A percentile compares a stretch with the other conserved stretches of the same genome.
These are phyloP conservation scores for Leptosphaerulina australis DNA, from an alignment of 2,329 filamentous ascomycete genomes.

Conservation along the genomic window DNA sequence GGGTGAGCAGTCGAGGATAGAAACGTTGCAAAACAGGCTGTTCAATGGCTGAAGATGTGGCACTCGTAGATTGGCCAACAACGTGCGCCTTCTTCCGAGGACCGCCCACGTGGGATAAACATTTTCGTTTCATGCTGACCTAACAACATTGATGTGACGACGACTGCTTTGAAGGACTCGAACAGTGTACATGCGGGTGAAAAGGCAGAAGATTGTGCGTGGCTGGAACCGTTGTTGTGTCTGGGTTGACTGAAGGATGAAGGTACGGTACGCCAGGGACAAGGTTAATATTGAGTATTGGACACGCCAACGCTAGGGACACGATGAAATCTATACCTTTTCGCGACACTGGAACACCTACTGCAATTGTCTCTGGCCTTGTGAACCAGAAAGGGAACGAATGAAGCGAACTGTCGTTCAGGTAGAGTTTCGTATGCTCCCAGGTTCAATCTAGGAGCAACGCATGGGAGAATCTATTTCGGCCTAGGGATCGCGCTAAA, in stretches of 20 bases:
- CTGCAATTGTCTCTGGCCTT: not conserved
- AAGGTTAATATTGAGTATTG: not conserved
- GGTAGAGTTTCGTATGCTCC: constrained; percentile 6
- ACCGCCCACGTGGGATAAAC: constrained; percentile 26
- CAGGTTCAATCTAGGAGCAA: constrained; percentile 8
- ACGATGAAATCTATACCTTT: not conserved
- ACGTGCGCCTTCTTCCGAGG: constrained; percentile 32
- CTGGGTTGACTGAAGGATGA: constrained; percentile 9
- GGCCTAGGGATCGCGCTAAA: constrained; percentile 6
- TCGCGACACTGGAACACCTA: not conserved
- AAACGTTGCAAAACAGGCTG: constrained; percentile 72
- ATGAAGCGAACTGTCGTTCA: not conserved
- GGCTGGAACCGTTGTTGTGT: constrained; percentile 9
- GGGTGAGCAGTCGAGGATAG: constrained; percentile 68
- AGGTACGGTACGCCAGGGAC: constrained; percentile 9
- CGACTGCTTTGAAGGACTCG: not conserved
- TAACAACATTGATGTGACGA: constrained; percentile 4
- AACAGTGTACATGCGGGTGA: constrained; percentile 5
- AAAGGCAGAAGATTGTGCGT: constrained; percentile 8
- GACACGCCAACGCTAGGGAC: not conserved
- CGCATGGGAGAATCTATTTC: constrained; percentile 5
- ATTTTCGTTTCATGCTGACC: constrained; percentile 43
- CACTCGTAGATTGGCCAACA: constrained; percentile 41
- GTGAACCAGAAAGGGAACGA: not conserved
- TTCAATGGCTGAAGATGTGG: constrained; percentile 44